These are phyloP conservation scores for Tylopilus subfusipes DNA, from an alignment of 768 basidiomycete genomes.

Conservation along the genomic window DNA sequence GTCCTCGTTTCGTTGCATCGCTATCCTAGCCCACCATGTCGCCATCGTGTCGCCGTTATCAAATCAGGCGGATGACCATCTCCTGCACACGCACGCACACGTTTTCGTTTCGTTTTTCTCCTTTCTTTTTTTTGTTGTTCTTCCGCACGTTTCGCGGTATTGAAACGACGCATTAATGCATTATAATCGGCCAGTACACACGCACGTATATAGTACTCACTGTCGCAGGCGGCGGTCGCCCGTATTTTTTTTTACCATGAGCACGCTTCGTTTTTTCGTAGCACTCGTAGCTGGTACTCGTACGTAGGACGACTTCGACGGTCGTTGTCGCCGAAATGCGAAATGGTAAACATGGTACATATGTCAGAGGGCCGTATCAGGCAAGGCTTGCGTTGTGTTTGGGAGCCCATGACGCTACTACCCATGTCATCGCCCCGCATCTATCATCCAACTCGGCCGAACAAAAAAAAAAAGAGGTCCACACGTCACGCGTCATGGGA, in stretches of 20 bases:
- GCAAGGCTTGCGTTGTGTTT: too few relatives aligned
- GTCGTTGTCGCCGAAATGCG: slow-evolving; percentile 8
- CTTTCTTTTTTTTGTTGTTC: not conserved
- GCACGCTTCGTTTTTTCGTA: slow-evolving; percentile 7
- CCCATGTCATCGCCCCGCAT: too few relatives aligned
- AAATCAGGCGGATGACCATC: slow-evolving; percentile 5
- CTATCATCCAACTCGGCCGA: too few relatives aligned
- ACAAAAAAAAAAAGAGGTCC: too few relatives aligned
- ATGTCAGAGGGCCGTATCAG: too few relatives aligned
- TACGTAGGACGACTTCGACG: slow-evolving; percentile 14
- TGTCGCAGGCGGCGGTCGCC: slow-evolving; percentile 16
- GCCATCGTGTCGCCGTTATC: slow-evolving; percentile 5
- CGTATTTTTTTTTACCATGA: slow-evolving; percentile 11
- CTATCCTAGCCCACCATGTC: slow-evolving; percentile 22
- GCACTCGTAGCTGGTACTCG: slow-evolving; percentile 16
- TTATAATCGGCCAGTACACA: slow-evolving; percentile 27
- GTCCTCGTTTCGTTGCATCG: slow-evolving; percentile 18
- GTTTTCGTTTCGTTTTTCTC: not conserved
- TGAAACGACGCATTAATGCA: slow-evolving; percentile 24
- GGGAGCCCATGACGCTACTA: too few relatives aligned
- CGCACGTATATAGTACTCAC: slow-evolving; percentile 29
- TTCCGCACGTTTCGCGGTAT: slow-evolving; percentile 14
- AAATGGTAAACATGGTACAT: slow-evolving; percentile 8
- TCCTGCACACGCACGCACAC: slow-evolving; percentile 10
- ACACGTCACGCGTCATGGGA: not conserved